Evolutionary conservation across 78 protist species (phyloP), one percentile per base, ranked within the genome.

Genomic region (Protostelium mycophagum): DNA sequence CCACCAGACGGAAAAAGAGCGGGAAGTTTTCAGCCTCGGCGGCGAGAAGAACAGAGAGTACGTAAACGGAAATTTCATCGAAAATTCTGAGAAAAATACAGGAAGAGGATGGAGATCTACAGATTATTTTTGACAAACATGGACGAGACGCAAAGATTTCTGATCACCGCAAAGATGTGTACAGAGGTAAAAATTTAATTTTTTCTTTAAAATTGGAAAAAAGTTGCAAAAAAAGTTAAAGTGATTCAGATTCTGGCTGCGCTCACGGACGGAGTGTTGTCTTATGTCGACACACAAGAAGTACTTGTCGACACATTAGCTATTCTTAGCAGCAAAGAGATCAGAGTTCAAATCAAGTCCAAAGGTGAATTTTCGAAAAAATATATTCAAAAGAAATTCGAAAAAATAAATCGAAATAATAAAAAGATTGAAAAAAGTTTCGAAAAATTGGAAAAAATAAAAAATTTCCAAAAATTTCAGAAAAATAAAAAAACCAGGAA

Each of bases 301-400:
- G 93, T 95, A 0, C 25, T 95, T 25, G 35, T 90, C 38, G 97
- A 95, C 86, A 31, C 95, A 0, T 88, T 95, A 34, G 37, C 87
- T 28, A 38, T 95, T 1, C 88, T 95, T 36, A 63, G 94, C n/a
- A 88, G 89, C n/a, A 90, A 95, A 87, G 96, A 95, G 1, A 92
- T 95, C 92, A 91, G 92, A 83, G 37, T 95, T 23, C 86, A 85
- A 31, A 31, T 89, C 28, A 0, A 35, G 85, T 23, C 34, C n/a
- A 0, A 34, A 28, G 90, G 28, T 10, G 87, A n/a, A 36, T 39
- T n/a, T n/a, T n/a, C n/a, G n/a, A n/a, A n/a, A n/a, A n/a, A n/a
- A n/a, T n/a, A n/a, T n/a, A n/a, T n/a, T n/a, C n/a, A n/a, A n/a
- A n/a, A n/a, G n/a, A n/a, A n/a, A n/a, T n/a, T n/a, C n/a, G n/a